A percentile compares a stretch with the other conserved stretches of the same genome.
Conservation (phyloP, 345 rosid species). For the Gossypium raimondii region DNA sequence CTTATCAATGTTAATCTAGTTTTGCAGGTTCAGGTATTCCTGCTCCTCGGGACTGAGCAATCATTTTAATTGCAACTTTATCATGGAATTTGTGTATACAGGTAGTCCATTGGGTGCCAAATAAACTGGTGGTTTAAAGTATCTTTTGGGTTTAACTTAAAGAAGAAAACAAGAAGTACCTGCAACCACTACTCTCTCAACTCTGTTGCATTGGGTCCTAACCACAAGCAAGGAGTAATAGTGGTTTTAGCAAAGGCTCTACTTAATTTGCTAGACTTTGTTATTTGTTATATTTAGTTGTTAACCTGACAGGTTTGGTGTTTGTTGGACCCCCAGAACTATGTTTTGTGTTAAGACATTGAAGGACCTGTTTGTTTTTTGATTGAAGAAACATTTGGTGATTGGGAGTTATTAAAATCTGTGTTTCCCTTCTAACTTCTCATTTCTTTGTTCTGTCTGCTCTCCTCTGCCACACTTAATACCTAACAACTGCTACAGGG, state of each 20-base stretch:
- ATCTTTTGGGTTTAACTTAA: neutral
- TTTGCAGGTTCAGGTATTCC: conserved; percentile 55
- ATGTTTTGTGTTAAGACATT: neutral
- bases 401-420: neutral
- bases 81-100: conserved; percentile 34
- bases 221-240: neutral
- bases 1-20: conserved; percentile 18
- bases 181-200: neutral
- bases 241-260: neutral
- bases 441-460: neutral
- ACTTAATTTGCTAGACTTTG: neutral
- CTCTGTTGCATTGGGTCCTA: neutral
- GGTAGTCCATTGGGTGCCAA: conserved; percentile 19
- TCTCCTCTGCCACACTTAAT: no score
- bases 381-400: neutral
- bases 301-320: neutral
- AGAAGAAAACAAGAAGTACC: neutral
- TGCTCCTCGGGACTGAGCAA: conserved; percentile 25
- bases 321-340: neutral
- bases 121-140: neutral
- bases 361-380: neutral
- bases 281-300: neutral
- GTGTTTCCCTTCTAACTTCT: neutral
- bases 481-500: no score
- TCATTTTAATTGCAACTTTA: conserved; percentile 29